These are phyloP conservation scores for Zostera marina DNA, from an alignment of 116 monocot species.

Conservation along the genomic window DNA sequence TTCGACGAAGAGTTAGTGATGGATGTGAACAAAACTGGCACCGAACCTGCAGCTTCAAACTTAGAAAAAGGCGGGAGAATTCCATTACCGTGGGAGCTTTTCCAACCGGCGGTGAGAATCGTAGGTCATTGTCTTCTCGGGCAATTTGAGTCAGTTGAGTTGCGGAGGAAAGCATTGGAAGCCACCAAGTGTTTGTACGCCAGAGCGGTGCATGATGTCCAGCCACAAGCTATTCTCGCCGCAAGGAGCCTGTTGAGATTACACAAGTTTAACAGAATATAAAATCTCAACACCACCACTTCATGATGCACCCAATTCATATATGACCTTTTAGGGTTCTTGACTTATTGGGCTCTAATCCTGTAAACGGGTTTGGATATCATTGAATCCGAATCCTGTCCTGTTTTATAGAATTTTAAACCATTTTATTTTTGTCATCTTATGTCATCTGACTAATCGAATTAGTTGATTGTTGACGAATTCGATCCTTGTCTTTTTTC, in stretches of 20 bases:
- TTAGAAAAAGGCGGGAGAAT: conserved; percentile 15
- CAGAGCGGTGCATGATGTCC: conserved; percentile 44
- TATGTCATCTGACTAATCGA: too few species aligned
- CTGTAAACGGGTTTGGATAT: too few species aligned
- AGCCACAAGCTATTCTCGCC: conserved; percentile 36
- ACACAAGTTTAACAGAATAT: conserved; percentile 12
- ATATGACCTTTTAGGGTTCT: too few species aligned
- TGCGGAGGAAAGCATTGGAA: conserved; percentile 16
- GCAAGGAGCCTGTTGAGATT: conserved; percentile 42
- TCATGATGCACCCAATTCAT: too few species aligned
- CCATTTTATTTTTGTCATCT: too few species aligned
- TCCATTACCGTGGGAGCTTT: conserved; percentile 66
- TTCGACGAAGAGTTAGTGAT: conserved; percentile 3
- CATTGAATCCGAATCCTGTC: too few species aligned
- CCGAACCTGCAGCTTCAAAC: background rate
- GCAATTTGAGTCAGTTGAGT: conserved; percentile 12
- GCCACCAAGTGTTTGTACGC: conserved; percentile 27
- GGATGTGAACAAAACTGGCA: background rate
- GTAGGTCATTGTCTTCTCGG: conserved; percentile 35
- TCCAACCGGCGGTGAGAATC: conserved; percentile 29
- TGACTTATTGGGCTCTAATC: too few species aligned
- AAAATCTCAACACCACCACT: too few species aligned
- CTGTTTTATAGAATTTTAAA: too few species aligned
- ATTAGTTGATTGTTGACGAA: too few species aligned
- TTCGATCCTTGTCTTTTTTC: too few species aligned